Conservation (phyloP, 176 grass and related monocot genomes). For the Oryza longistaminata region DNA sequence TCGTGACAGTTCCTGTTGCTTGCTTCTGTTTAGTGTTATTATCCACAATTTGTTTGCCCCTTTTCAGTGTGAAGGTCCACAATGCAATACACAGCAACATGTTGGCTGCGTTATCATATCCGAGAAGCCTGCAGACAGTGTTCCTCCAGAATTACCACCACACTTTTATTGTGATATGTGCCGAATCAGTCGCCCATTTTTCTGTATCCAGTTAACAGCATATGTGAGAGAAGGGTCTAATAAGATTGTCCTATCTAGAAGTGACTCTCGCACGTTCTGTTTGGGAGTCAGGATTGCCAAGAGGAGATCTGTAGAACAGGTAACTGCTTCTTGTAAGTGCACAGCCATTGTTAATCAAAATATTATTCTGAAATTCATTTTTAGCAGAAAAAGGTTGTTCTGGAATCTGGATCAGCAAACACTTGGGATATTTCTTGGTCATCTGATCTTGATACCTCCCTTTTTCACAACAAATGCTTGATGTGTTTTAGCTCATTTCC, state of each 20-base stretch:
- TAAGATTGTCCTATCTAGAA: constrained; percentile 66
- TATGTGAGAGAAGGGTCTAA: constrained; percentile 64
- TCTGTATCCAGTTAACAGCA: constrained; percentile 51
- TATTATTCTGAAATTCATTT: constrained; percentile 15
- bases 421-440: neutral
- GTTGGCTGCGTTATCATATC: constrained; percentile 70
- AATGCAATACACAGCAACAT: constrained; percentile 74
- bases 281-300: constrained; percentile 82
- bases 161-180: constrained; percentile 84
- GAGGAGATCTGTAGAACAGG: constrained; percentile 69
- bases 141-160: constrained; percentile 52
- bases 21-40: neutral
- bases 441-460: neutral
- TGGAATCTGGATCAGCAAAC: neutral
- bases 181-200: constrained; percentile 57
- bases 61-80: constrained; percentile 76
- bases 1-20: neutral
- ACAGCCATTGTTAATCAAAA: constrained; percentile 31
- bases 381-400: constrained; percentile 4
- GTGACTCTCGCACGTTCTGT: constrained; percentile 77
- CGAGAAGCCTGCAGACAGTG: constrained; percentile 55
- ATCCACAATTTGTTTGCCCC: constrained; percentile 11
- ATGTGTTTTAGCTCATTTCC: neutral
- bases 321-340: constrained; percentile 26
- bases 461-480: neutral